Evolutionary conservation across 768 basidiomycete species (phyloP).

Genomic region (Pisolithus orientalis): DNA sequence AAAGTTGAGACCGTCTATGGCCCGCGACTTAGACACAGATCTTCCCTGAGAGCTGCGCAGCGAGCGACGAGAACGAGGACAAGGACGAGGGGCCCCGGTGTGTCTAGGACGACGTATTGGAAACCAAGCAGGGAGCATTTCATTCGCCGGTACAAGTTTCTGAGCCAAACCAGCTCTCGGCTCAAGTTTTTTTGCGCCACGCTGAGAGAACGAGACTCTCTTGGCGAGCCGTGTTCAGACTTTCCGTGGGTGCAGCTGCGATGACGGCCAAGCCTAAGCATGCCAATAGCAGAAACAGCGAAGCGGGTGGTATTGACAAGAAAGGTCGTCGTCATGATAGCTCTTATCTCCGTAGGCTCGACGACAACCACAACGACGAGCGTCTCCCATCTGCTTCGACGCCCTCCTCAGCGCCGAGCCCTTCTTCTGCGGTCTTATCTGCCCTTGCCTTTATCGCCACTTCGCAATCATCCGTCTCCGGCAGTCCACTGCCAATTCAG

Average conservation of each 20-base stretch:
- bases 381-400: slow-evolving; percentile 14
- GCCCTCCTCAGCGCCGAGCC: slow-evolving; percentile 20
- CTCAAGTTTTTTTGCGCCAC: slow-evolving; percentile 22
- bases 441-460: slow-evolving; percentile 52
- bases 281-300: slow-evolving; percentile 20
- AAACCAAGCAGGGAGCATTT: neutral
- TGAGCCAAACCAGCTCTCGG: neutral
- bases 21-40: too few relatives aligned
- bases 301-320: neutral
- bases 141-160: neutral
- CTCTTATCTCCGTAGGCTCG: slow-evolving; percentile 1
- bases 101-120: neutral
- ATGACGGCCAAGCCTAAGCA: slow-evolving; percentile 52
- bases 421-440: slow-evolving; percentile 49
- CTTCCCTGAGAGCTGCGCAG: neutral
- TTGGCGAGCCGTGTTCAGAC: slow-evolving; percentile 30
- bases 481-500: slow-evolving; percentile 34
- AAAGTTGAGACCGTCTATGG: neutral
- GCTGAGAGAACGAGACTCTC: slow-evolving; percentile 28
- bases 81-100: neutral
- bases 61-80: neutral
- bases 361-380: neutral
- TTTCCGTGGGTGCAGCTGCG: slow-evolving; percentile 16
- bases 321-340: neutral
- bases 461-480: slow-evolving; percentile 39